Base-by-base conservation (phyloP, 148 eudicot species). In the Camellia granthamiana region DNA sequence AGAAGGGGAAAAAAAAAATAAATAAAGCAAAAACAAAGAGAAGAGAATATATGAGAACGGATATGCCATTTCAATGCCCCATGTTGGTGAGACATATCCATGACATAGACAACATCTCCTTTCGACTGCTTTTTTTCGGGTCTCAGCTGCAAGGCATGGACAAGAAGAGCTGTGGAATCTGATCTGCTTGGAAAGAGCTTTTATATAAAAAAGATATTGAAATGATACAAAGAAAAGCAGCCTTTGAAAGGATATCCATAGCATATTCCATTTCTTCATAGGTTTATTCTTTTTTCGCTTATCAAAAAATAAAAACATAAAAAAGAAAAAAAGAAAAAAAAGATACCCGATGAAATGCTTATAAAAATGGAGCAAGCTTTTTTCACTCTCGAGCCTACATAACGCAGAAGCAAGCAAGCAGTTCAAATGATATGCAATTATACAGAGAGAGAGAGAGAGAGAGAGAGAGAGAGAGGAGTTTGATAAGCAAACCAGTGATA, bases 401-500 rank as follows among this genome's bases (percentile, higher is more conserved):
- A 81, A 58, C 23, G 44, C 71, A 15, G 79, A 41, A 14, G 52
- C 38, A 30, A 30, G 38, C 38, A 30, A 30, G 38, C 15, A 67
- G 30, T 41, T 67, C n/a, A 38, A 30, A 30, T 30, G 0, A 3
- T 43, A 30, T 69, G 73, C 62, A 68, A 6, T 30, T 30, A 30
- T 30, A 30, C 38, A 30, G 38, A 30, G 38, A 30, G 38, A 30
- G 38, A 30, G 38, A 23, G 30, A 23, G 30, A 30, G 38, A 30
- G 38, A 30, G 1, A 30, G 38, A 30, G 38, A 30, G 38, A 30
- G 38, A 30, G 38, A 30, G 38, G 49, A 76, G 5, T 9, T 68
- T 56, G 4, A 6, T 73, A 86, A 83, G 86, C 82, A 19, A 81
- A 85, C n/a, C 79, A 85, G 82, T 88, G 23, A 14, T 77, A 79